phyloP scores from a whole-genome alignment of 2,329 filamentous ascomycete genomes.

The Paecilomyces formosus region DNA sequence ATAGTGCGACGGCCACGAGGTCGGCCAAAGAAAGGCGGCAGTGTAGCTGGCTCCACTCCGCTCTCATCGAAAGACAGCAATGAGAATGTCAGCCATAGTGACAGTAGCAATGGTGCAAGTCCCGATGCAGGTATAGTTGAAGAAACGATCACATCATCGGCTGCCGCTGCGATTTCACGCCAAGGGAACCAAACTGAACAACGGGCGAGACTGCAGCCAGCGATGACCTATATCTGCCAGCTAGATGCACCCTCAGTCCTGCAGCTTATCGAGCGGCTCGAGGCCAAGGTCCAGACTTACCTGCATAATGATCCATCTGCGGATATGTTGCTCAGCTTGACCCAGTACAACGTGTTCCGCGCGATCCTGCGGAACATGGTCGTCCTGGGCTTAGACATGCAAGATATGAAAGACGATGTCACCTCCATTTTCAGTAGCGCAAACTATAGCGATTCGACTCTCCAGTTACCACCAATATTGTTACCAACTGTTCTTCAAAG shows the following conservation, averaged over 20 bases:
- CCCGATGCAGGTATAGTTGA: not conserved
- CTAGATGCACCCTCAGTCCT: not conserved
- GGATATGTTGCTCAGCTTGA: slow-evolving; percentile 14
- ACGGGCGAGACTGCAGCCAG: not conserved
- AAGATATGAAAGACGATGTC: not conserved
- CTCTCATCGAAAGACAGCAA: not conserved
- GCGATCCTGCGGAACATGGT: slow-evolving; percentile 11
- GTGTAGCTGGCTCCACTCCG: not conserved
- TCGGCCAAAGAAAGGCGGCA: not conserved
- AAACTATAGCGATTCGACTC: not conserved
- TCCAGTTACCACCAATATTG: slow-evolving; percentile 14
- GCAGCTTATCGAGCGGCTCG: not conserved
- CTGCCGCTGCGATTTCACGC: not conserved
- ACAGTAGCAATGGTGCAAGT: not conserved
- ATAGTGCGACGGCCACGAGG: not conserved
- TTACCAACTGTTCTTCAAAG: slow-evolving; percentile 26
- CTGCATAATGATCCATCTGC: not conserved
- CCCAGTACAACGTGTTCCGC: slow-evolving; percentile 18
- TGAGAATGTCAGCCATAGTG: not conserved
- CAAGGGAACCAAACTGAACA: not conserved
- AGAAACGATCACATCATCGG: not conserved
- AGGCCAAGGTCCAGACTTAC: not conserved
- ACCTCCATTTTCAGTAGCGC: not conserved
- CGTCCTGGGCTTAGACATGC: slow-evolving; percentile 8
- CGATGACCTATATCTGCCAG: not conserved